Evolutionary conservation across 805 yeast species (phyloP).

Genomic region (Lipomyces spencermartinsiae): DNA sequence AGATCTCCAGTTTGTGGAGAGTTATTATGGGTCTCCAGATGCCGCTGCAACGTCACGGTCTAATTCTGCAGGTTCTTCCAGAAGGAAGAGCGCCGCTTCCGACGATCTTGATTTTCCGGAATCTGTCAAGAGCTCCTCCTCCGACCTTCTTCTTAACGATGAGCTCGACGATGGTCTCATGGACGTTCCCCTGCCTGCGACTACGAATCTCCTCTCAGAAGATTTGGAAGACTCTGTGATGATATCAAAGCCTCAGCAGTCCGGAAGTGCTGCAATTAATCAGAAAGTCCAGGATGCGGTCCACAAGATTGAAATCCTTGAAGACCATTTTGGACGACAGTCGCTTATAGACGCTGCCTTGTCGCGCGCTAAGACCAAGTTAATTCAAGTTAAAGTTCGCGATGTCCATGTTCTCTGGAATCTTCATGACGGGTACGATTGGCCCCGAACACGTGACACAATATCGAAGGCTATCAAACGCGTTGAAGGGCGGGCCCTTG

Average conservation of each 20-base stretch:
- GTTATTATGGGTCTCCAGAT: slow-evolving; percentile 43
- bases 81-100: neutral
- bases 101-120: slow-evolving; percentile 1
- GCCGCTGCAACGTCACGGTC: neutral
- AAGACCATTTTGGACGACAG: slow-evolving; percentile 42
- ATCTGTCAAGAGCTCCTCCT: slow-evolving; percentile 3
- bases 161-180: slow-evolving; percentile 7
- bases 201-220: slow-evolving; percentile 1
- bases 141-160: slow-evolving; percentile 6
- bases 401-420: slow-evolving; percentile 45
- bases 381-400: slow-evolving; percentile 29
- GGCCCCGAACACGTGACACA: slow-evolving; percentile 75
- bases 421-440: slow-evolving; percentile 90
- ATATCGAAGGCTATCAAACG: slow-evolving; percentile 69
- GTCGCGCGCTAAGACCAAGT: slow-evolving; percentile 23
- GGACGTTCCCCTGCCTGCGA: slow-evolving; percentile 15
- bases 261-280: neutral
- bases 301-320: slow-evolving; percentile 35
- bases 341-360: slow-evolving; percentile 34
- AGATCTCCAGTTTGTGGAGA: slow-evolving; percentile 44
- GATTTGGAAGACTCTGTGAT: neutral
- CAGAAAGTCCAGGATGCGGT: slow-evolving; percentile 25
- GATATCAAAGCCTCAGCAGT: neutral
- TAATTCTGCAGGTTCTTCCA: neutral
- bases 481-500: slow-evolving; percentile 60